A percentile compares a stretch with the other conserved stretches of the same genome.
These are phyloP conservation scores for Panellus pusillus DNA, from an alignment of 768 basidiomycete species.

Conservation along the genomic window DNA sequence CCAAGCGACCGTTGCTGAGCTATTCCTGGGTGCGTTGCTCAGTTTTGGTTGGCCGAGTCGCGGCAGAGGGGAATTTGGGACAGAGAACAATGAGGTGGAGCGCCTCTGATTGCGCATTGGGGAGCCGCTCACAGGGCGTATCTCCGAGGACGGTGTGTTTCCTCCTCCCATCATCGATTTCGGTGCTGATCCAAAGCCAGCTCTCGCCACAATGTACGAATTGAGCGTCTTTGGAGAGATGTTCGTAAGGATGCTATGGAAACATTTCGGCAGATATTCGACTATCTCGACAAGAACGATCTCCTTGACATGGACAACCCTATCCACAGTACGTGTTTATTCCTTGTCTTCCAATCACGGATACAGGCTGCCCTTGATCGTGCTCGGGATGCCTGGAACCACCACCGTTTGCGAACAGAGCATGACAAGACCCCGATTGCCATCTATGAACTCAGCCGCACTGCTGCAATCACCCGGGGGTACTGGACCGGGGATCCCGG, in stretches of 20 bases:
- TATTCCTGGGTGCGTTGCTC: slow-evolving; percentile 1
- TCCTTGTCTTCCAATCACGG: slow-evolving; percentile 26
- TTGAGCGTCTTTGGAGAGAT: slow-evolving; percentile 27
- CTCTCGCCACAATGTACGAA: slow-evolving; percentile 30
- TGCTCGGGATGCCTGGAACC: slow-evolving; percentile 25
- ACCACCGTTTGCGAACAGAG: slow-evolving; percentile 26
- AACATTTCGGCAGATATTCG: slow-evolving; percentile 28
- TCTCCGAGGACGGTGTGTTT: slow-evolving; percentile 3
- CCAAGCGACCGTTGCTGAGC: slow-evolving; percentile 4
- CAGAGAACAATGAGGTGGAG: slow-evolving; percentile 6
- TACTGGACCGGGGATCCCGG: slow-evolving; percentile 27
- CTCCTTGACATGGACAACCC: slow-evolving; percentile 24
- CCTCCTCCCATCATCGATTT: no score
- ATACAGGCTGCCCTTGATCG: slow-evolving; percentile 28
- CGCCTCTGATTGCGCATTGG: slow-evolving; percentile 9
- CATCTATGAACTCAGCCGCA: slow-evolving; percentile 25
- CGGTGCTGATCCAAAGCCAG: no score
- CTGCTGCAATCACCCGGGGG: slow-evolving; percentile 24
- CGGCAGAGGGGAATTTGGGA: slow-evolving; percentile 1
- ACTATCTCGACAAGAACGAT: slow-evolving; percentile 25
- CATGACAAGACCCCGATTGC: slow-evolving; percentile 21
- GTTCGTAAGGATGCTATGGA: slow-evolving; percentile 29
- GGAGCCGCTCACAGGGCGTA: slow-evolving; percentile 14
- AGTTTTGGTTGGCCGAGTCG: slow-evolving; percentile 35
- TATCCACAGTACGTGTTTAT: slow-evolving; percentile 22